Base-by-base conservation (phyloP, 2,329 filamentous ascomycete species). In the Tothia fuscella region DNA sequence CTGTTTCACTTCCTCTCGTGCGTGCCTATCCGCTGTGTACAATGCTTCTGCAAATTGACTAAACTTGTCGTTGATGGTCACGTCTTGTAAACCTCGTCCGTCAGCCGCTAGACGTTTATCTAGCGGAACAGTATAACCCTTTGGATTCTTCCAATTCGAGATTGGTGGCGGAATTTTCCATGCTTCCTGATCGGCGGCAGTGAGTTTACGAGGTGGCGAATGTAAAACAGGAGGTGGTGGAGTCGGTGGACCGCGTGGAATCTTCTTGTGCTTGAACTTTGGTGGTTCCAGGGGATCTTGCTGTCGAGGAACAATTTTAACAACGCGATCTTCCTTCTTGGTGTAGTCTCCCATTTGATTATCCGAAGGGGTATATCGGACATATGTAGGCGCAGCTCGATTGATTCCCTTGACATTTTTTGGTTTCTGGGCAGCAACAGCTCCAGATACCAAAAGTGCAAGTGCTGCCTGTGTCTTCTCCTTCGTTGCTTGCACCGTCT, bases 201-300 rank as follows among this genome's bases (percentile, higher is more conserved):
- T 98, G 47, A 98, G 71, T 57, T 96, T 98, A 47, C 91, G 72
- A 0, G 91, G 88, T 12, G 91, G 91, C 3, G 86, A 94, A 60
- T 93, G 88, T 77, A 98, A 85, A 37, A 98, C 78, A 2, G 91
- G 91, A 13, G 91, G 85, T 1, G 91, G 91, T 3, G 91, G 91
- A 38, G 82, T 91, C 0, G 89, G 88, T 7, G 91, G 88, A 26
- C 89, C 88, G 52, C 86, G 76, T 7, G 89, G 89, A 44, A 98
- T 93, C 66, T 95, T 94, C 71, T 96, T 96, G 66, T 95, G 86
- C 64, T 96, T 96, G 67, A 96, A 95, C 56, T 95, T 96, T 2
- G 91, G 89, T 1, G 91, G 91, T 56, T 95, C 89, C 81, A 95
- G 83, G 0, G 91, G 91, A 62, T 98, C 91, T 51, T 81, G 74